Base-by-base conservation (phyloP, 1,284 basidiomycete genomes). In the Tausonia pullulans region DNA sequence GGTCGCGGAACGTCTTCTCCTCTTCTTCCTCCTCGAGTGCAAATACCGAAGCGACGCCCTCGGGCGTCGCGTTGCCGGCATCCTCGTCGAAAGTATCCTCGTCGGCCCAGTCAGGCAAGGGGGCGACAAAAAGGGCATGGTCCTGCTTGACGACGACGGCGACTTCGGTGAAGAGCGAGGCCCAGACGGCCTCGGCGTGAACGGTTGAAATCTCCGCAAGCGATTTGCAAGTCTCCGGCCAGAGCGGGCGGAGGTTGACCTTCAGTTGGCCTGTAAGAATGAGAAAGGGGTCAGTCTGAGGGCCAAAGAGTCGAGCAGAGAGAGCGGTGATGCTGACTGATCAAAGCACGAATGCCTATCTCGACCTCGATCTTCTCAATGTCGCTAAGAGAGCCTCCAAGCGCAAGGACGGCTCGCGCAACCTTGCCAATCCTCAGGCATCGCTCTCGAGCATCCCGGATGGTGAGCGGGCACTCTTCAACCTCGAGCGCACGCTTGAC, bases 171-270 rank as follows among this genome's bases (percentile, higher is more conserved):
- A 88, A 91, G 6, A 90, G 70, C 6, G 85, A 73, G 1, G 71
- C 66, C 93, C 93, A 96, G 0, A 91, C 82, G 0, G 81, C 67
- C 68, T 89, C 84, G 0, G 83, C 84, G 67, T 85, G 84, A 27
- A 81, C 76, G 46, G 81, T 78, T 0, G 83, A 77, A 49, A 92
- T 73, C 0, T 79, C 76, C 0, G 83, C 80, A 2, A 97, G 76
- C 0, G 87, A 85, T 6, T 81, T 80, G 14, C 84, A 81, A 2
- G 90, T 83, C n/a, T 92, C 87, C 5, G 83, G 81, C 87, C 92
- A 98, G 10, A 95, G 71, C 0, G 94, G 94, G 46, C 89, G 82
- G 57, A 96, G 78, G 73, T 92, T 92, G 69, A 96, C 87, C 77
- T 96, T 96, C 58, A 96, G 78, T 74, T 96, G 92, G 2, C 87